Evolutionary conservation across 2,329 filamentous ascomycete genomes (phyloP).

Genomic region (Calonectria crousiana): DNA sequence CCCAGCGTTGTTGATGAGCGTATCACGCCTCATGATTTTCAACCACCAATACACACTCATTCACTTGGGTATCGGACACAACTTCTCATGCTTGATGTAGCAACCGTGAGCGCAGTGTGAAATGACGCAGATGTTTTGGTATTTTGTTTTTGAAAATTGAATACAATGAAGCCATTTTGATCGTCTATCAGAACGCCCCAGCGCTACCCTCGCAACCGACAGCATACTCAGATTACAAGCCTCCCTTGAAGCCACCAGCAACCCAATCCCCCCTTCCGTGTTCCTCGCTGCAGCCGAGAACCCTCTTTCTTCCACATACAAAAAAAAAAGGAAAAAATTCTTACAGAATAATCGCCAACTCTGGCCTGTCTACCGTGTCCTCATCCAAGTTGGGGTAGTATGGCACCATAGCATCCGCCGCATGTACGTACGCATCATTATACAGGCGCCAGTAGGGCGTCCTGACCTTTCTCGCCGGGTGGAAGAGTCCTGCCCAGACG

Average conservation of each 20-base stretch:
- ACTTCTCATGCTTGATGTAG: background rate
- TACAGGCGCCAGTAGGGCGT: conserved; percentile 97
- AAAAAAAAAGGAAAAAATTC: conserved; percentile 21
- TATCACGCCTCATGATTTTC: background rate
- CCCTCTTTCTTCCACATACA: conserved; percentile 13
- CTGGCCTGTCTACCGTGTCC: conserved; percentile 81
- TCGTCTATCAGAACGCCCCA: conserved; percentile 46
- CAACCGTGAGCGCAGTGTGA: background rate
- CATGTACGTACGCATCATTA: conserved; percentile 96
- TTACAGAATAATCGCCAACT: conserved; percentile 86
- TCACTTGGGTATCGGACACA: background rate
- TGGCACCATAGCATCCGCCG: conserved; percentile 93
- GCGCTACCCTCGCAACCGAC: conserved; percentile 39
- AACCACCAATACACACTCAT: background rate
- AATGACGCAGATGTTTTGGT: background rate
- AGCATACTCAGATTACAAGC: conserved; percentile 43
- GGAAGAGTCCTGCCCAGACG: conserved; percentile 97
- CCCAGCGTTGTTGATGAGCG: background rate
- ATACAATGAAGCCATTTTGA: conserved; percentile 38
- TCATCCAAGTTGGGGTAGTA: conserved; percentile 93
- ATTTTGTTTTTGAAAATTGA: conserved; percentile 13
- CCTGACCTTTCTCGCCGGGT: conserved; percentile 94
- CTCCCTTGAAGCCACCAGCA: conserved; percentile 26
- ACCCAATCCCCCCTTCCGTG: background rate
- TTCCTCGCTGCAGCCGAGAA: background rate